These are phyloP conservation scores for Asterionellopsis glacialis DNA, from an alignment of 108 stramenopile species.

Conservation along the genomic window DNA sequence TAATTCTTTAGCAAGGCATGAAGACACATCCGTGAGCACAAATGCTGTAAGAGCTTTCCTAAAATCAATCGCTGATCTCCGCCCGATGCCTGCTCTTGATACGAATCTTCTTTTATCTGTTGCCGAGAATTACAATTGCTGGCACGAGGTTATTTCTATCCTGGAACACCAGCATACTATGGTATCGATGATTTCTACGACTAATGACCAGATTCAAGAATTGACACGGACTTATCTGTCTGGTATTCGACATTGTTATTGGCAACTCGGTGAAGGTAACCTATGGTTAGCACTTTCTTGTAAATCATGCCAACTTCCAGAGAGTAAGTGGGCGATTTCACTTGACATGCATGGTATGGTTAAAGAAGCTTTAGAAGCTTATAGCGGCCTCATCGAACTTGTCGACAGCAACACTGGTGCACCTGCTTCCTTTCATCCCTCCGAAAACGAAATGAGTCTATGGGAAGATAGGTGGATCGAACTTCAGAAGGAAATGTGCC, in stretches of 20 bases:
- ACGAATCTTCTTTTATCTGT: slow-evolving; percentile 46
- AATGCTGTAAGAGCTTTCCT: slow-evolving; percentile 55
- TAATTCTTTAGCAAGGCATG: no score
- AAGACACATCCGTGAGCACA: no score
- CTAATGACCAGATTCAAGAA: not conserved
- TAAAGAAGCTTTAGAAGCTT: slow-evolving; percentile 58
- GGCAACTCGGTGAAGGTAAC: slow-evolving; percentile 51
- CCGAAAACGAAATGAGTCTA: slow-evolving; percentile 72
- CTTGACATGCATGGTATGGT: slow-evolving; percentile 71
- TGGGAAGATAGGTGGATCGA: slow-evolving; percentile 93
- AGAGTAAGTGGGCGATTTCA: slow-evolving; percentile 53
- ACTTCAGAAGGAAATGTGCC: slow-evolving; percentile 79
- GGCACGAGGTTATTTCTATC: slow-evolving; percentile 60
- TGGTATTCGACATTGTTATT: slow-evolving; percentile 53
- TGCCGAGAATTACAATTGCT: slow-evolving; percentile 60
- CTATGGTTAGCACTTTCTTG: slow-evolving; percentile 39
- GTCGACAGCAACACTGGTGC: slow-evolving; percentile 21
- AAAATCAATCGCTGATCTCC: slow-evolving; percentile 34
- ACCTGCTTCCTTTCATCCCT: slow-evolving; percentile 18
- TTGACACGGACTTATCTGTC: slow-evolving; percentile 8
- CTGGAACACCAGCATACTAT: slow-evolving; percentile 50
- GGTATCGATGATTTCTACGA: slow-evolving; percentile 13
- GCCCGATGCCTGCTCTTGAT: slow-evolving; percentile 55
- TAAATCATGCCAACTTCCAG: slow-evolving; percentile 34
- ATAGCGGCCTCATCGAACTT: slow-evolving; percentile 49